Evolutionary conservation across 768 basidiomycete species (phyloP), one percentile per base, ranked within the genome.

Genomic region (Lactarius sanguifluus): DNA sequence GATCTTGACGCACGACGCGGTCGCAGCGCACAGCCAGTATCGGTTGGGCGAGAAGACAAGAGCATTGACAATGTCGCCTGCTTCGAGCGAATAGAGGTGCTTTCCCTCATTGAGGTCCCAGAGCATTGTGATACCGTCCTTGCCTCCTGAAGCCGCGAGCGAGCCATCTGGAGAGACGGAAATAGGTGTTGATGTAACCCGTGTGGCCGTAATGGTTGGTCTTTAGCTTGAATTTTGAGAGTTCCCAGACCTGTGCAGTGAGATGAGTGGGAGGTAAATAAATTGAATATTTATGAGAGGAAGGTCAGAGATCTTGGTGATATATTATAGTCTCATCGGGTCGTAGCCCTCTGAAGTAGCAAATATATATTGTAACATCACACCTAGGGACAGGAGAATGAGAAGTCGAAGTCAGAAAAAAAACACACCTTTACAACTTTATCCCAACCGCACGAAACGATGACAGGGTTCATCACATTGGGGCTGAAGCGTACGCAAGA

Each of bases 31-130:
- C 71, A 99, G 83, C 97, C 97, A 99, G 91, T 99, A 99, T 66
- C 96, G 90, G 86, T 99, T 99, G 67, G 97, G 97, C 18, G 94
- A 96, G 86, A 99, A 99, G 77, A 98, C 97, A 72, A 99, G 91
- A 68, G 97, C 95, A 77, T 99, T 98, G 86, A 99, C 96, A 72
- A 95, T 83, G 77, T 99, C 94, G 67, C 96, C 96, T 57, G 97
- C 97, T 79, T 99, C 97, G 66, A 99, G 90, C 62, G 95, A 98
- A 86, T 99, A 99, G 75, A 99, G 89, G 85, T 98, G 97, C 83
- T 98, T 98, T 85, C 95, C 96, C 85, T 98, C 97, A 82, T 98
- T 98, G 75, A 99, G 83, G 78, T 99, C 97, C 97, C 97, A 99
- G 70, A 98, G 90, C 96, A 98, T 98, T 77, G 96, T 97, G 80